Percentiles rank a stretch among this genome's conserved stretches.
phyloP scores from a whole-genome alignment of 805 yeast species.

The Cyberlindnera euphorbiiphila region DNA sequence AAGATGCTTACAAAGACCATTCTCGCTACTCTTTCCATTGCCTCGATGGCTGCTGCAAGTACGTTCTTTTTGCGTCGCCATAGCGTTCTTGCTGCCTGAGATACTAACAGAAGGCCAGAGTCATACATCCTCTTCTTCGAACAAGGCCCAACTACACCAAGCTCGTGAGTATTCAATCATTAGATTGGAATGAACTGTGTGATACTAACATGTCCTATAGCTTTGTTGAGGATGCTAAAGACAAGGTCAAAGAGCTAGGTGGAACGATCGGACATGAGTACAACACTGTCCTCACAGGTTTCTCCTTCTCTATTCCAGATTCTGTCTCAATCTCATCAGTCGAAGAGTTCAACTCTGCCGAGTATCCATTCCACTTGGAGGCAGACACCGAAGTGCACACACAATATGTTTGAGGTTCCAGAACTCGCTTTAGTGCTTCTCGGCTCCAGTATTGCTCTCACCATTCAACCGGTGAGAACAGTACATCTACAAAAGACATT shows the following conservation, averaged over 20 bases:
- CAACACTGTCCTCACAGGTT: slow-evolving; percentile 43
- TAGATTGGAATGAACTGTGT: not conserved
- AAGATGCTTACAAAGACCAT: not conserved
- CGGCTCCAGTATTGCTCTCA: too few relatives aligned
- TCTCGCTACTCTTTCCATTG: not conserved
- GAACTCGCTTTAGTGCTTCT: too few relatives aligned
- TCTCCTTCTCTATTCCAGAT: slow-evolving; percentile 39
- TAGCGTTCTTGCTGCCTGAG: too few relatives aligned
- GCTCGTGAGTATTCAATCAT: slow-evolving; percentile 13
- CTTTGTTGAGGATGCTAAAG: slow-evolving; percentile 31
- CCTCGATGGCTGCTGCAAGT: slow-evolving; percentile 7
- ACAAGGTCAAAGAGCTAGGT: slow-evolving; percentile 35
- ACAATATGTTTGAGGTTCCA: slow-evolving; percentile 16
- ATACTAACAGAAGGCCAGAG: slow-evolving; percentile 13
- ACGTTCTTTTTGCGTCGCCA: too few relatives aligned
- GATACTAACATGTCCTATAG: slow-evolving; percentile 7
- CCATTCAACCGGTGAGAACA: too few relatives aligned
- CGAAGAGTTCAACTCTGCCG: slow-evolving; percentile 19
- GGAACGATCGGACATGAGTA: slow-evolving; percentile 46
- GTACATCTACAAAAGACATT: too few relatives aligned
- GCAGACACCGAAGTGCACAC: slow-evolving; percentile 37
- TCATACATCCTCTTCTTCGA: slow-evolving; percentile 27
- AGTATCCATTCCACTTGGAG: slow-evolving; percentile 43
- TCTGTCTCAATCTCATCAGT: slow-evolving; percentile 24
- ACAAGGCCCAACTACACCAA: slow-evolving; percentile 29